Evolutionary conservation across 2,329 filamentous ascomycete species (phyloP), one percentile per base, ranked within the genome.

Genomic region (Talaromyces pinophilus): DNA sequence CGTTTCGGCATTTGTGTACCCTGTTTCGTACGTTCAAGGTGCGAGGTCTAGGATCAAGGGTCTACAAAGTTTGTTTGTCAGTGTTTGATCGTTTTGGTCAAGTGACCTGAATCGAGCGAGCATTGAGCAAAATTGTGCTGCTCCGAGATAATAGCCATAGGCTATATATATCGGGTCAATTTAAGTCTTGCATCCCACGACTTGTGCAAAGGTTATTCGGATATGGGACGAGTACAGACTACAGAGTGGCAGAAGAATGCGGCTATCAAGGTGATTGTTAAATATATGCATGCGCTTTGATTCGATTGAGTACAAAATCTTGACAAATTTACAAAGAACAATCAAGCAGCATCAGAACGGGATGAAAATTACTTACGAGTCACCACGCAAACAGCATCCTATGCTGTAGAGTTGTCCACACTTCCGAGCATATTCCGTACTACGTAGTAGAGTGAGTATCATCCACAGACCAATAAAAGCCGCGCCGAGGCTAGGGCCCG

Each of bases 401-500:
- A 52, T 50, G 2, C 13, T 50, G 6, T 52, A 22, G 42, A 46
- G 10, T 52, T 17, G 10, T 7, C 5, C 13, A 19, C 44, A 2
- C 6, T 30, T 52, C 50, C 50, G 25, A 54, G 25, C 48, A 52
- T 52, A 7, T 25, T 52, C 48, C 15, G 48, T 10, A 28, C 19
- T 19, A 19, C 19, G 19, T 19, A 19, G 19, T 19, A 13, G 15
- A 17, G 3, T 28, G 13, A 8, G 25, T 33, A 54, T 30, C 50
- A 50, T 8, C 25, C 48, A 30, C 13, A 38, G 28, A 22, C 30
- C 52, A 57, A 57, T 55, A 19, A 10, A 22, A 22, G 33, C 54
- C 54, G 54, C 54, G 33, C 54, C 54, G 30, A 57, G 54, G 54
- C 54, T 38, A 57, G 30, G 52, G 52, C 52, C 28, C 10, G 52